Conservation (phyloP, 2,329 filamentous ascomycete species). For the Colletotrichum horii region DNA sequence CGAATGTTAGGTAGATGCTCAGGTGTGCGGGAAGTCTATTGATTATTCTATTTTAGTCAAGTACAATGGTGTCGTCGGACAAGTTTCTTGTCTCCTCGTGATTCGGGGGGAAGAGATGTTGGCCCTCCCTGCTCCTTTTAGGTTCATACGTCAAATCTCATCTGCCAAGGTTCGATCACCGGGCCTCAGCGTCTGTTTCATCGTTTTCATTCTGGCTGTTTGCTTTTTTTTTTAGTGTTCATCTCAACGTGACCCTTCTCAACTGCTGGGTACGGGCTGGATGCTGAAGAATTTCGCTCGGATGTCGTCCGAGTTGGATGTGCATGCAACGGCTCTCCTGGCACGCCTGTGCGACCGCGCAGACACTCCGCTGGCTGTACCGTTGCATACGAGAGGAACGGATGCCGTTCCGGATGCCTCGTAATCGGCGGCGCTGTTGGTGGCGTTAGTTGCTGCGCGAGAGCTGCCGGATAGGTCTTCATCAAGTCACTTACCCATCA, state of each 20-base stretch:
- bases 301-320: conserved; percentile 34
- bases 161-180: not conserved
- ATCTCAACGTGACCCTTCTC: not conserved
- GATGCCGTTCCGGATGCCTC: conserved; percentile 34
- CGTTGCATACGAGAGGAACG: conserved; percentile 13
- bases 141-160: not conserved
- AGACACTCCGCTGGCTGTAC: not conserved
- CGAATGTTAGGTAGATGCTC: not conserved
- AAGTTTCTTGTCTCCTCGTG: not conserved
- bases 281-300: conserved; percentile 33
- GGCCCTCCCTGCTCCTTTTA: not conserved
- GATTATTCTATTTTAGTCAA: not conserved
- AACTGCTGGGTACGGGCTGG: conserved; percentile 24
- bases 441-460: not conserved
- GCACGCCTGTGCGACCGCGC: not conserved
- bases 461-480: not conserved
- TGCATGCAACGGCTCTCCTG: conserved; percentile 9
- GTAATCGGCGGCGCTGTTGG: conserved; percentile 29
- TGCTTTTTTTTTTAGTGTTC: not conserved
- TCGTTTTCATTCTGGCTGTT: not conserved
- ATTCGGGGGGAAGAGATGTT: not conserved
- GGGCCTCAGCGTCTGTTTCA: conserved; percentile 9
- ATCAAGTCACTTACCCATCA: conserved; percentile 36
- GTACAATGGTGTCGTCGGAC: not conserved
- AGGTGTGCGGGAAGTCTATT: not conserved